Base-by-base conservation (phyloP, 139 green algal genomes). In the Chlorella sp. region DNA sequence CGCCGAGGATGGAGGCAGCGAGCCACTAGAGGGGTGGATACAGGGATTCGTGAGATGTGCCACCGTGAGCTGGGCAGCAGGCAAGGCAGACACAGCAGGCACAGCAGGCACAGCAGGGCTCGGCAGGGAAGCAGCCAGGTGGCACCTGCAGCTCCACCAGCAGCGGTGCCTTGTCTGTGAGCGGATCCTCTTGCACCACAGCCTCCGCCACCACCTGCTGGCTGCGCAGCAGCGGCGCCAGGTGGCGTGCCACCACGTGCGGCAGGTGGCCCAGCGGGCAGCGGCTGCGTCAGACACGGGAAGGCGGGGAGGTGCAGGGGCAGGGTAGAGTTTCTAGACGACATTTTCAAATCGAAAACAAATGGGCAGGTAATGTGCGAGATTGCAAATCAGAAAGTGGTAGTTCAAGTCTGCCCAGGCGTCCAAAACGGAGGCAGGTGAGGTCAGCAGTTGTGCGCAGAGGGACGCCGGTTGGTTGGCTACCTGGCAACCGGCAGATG, bases 251-350 rank as follows among this genome's bases (percentile, higher is more conserved):
- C 39, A 96, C 91, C 32, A 60, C 75, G 16, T 81, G 78, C 32
- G 95, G 94, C 77, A 96, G 78, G 81, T 96, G 93, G 21, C 95
- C 95, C 64, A 94, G 39, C 40, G 37, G 34, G 66, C 39, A 19
- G 24, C 40, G 75, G 28, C 22, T 64, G 39, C 48, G 30, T 9
- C n/a, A n/a, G n/a, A n/a, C n/a, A n/a, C n/a, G n/a, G 26, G 0
- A 3, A n/a, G n/a, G 34, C 21, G 1, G 40, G 32, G 15, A 71
- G 73, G 24, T 40, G 26, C 42, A 40, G 12, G 16, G 42, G 15
- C 12, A 15, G 39, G 19, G 21, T 32, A 64, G 40, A 64, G 14
- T 30, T n/a, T 60, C 4, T 40, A 79, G 71, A 40, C 32, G 71
- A 79, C 16, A 30, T 11, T 32, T 34, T 34, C 68, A 76, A 76